Evolutionary conservation across 78 protist species (phyloP).

Genomic region (Capsaspora owczarzaki): DNA sequence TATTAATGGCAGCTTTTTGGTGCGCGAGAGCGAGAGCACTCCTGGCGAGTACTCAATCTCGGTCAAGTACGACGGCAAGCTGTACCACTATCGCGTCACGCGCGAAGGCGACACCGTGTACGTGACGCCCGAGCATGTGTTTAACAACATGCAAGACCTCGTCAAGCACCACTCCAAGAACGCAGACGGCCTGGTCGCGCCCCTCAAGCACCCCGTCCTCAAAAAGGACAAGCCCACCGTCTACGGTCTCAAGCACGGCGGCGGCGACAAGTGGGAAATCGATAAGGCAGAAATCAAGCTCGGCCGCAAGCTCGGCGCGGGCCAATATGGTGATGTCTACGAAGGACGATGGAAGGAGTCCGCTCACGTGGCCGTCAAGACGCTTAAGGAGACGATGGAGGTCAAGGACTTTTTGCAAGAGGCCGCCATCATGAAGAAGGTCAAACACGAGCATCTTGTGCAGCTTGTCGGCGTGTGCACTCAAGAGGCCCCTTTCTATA

Average conservation of each 20-base stretch:
- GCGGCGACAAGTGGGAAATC: slow-evolving; percentile 18
- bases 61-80: background rate
- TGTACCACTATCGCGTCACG: background rate
- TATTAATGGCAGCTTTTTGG: background rate
- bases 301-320: slow-evolving; percentile 21
- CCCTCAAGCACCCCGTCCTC: slow-evolving; percentile 7
- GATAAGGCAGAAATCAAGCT: background rate
- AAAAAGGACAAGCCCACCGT: background rate
- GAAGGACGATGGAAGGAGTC: background rate
- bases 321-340: slow-evolving; percentile 34
- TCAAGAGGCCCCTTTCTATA: slow-evolving; percentile 8
- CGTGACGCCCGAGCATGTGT: background rate
- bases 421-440: slow-evolving; percentile 33
- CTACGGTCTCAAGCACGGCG: background rate
- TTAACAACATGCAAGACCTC: background rate
- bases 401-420: slow-evolving; percentile 26
- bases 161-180: background rate
- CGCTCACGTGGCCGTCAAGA: slow-evolving; percentile 24
- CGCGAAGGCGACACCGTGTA: background rate
- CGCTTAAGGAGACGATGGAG: slow-evolving; percentile 15
- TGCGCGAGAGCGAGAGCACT: background rate
- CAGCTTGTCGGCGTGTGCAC: slow-evolving; percentile 30
- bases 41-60: slow-evolving; percentile 1
- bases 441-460: slow-evolving; percentile 22
- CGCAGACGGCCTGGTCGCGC: slow-evolving; percentile 7